Evolutionary conservation across 1,284 basidiomycete species (phyloP).

Genomic region (Microbotryum silenes-acaulis): DNA sequence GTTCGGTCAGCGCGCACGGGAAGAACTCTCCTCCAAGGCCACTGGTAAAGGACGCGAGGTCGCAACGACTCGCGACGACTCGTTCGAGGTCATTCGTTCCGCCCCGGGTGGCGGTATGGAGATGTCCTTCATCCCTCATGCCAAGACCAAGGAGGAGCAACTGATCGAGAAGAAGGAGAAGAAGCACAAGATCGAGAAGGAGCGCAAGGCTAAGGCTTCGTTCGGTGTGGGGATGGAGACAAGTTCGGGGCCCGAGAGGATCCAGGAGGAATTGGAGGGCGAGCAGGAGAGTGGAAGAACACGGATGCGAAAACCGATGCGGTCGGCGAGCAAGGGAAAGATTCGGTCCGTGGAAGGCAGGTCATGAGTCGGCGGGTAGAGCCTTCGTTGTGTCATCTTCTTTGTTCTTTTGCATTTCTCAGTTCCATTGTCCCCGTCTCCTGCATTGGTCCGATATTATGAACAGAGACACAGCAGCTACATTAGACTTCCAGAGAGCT

Average conservation of each 20-base stretch:
- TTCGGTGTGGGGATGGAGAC: constrained; percentile 82
- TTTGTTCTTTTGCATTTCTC: no score
- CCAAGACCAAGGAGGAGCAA: constrained; percentile 36
- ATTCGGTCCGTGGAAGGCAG: no score
- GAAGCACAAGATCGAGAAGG: constrained; percentile 58
- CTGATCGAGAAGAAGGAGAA: constrained; percentile 43
- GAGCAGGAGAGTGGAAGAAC: constrained; percentile 24
- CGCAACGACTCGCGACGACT: background rate
- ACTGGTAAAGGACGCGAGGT: background rate
- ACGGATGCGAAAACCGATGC: constrained; percentile 22
- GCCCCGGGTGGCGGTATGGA: constrained; percentile 46
- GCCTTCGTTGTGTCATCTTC: no score
- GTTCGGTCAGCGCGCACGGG: constrained; percentile 27
- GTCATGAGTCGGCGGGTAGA: no score
- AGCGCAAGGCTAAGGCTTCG: constrained; percentile 40
- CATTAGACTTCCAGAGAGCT: no score
- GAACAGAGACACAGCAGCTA: background rate
- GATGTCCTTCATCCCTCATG: constrained; percentile 46
- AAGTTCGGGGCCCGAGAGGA: constrained; percentile 44
- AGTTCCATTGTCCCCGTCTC: no score
- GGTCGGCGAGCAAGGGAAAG: constrained; percentile 1
- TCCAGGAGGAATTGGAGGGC: constrained; percentile 17
- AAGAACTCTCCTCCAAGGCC: constrained; percentile 12
- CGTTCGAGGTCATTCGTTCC: constrained; percentile 22
- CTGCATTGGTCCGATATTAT: background rate